These are phyloP conservation scores for Penicillium verrucosum DNA, from an alignment of 2,329 filamentous ascomycete species.

Conservation along the genomic window DNA sequence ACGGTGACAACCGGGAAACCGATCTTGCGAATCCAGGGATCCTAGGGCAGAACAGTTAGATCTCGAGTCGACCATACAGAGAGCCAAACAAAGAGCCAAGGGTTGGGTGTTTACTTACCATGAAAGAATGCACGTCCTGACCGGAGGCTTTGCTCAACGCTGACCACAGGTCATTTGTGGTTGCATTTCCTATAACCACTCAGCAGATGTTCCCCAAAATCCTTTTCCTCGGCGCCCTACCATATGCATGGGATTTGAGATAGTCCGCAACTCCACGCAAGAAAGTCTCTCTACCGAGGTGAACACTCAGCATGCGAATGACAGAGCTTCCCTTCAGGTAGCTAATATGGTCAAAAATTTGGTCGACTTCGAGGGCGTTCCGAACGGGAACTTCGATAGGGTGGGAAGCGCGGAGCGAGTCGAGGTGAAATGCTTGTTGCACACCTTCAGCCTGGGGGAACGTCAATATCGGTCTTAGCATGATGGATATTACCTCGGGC, in stretches of 20 bases:
- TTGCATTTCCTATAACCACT: conserved; percentile 62
- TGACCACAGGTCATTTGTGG: conserved; percentile 85
- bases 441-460: conserved; percentile 72
- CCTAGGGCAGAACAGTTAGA: conserved; percentile 34
- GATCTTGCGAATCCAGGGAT: conserved; percentile 92
- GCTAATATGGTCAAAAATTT: conserved; percentile 96
- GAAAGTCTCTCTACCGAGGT: conserved; percentile 85
- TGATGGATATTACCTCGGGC: conserved; percentile 50
- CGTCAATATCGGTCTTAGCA: conserved; percentile 37
- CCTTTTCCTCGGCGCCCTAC: conserved; percentile 40
- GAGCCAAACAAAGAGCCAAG: not conserved
- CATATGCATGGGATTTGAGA: conserved; percentile 81
- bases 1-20: conserved; percentile 90
- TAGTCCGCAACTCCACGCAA: conserved; percentile 86
- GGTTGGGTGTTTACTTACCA: conserved; percentile 51
- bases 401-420: conserved; percentile 86
- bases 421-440: conserved; percentile 85
- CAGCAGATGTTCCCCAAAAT: not conserved
- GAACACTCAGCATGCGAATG: conserved; percentile 90
- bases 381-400: conserved; percentile 93
- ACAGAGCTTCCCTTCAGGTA: conserved; percentile 96
- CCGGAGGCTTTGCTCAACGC: conserved; percentile 84
- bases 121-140: conserved; percentile 78
- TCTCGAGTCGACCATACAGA: not conserved
- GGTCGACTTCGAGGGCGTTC: conserved; percentile 92